Base-by-base conservation (phyloP, 2,329 filamentous ascomycete genomes). In the Drechslerella dactyloides region DNA sequence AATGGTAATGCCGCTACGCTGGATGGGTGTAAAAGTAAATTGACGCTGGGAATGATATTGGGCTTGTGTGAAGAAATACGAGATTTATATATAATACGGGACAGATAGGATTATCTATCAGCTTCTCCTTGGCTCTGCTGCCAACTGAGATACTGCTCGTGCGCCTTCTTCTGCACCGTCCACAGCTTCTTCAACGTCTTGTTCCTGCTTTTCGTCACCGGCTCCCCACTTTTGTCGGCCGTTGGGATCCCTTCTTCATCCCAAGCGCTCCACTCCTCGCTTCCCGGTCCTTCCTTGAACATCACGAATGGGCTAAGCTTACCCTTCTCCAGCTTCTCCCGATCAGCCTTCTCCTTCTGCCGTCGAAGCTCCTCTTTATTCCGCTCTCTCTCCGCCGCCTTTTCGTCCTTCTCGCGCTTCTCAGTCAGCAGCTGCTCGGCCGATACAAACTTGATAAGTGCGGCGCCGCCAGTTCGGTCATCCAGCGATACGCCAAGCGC, bases 151-250 rank as follows among this genome's bases (percentile, higher is more conserved):
- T 73, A 89, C 73, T 88, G 86, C 74, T 93, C 89, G 79, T 93
- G 88, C 68, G 85, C 79, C 84, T 93, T 96, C 84, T 92, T 94
- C 82, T 97, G 93, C 78, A 84, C 87, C 76, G 96, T 90, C 90
- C 90, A 96, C 63, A 91, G 88, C 83, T 97, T 97, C 81, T 84
- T 88, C 76, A 96, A 80, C 82, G 91, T 93, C 84, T 97, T 97
- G 56, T 81, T 78, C 77, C 87, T 85, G 69, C 85, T 89, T 83
- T 96, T 96, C 2, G 90, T 85, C 40, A 97, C 83, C 75, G 96
- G 91, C 72, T 86, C 87, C 0, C 91, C 92, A 33, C 90, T 87
- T 73, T 86, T 87, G 78, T 92, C 86, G 80, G 87, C 90, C 0
- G 85, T 89, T 1, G 93, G 93, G 74, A 96, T 73, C 0, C 93